Conservation (phyloP, 495 filamentous ascomycete species). For the Aspergillus baeticus region DNA sequence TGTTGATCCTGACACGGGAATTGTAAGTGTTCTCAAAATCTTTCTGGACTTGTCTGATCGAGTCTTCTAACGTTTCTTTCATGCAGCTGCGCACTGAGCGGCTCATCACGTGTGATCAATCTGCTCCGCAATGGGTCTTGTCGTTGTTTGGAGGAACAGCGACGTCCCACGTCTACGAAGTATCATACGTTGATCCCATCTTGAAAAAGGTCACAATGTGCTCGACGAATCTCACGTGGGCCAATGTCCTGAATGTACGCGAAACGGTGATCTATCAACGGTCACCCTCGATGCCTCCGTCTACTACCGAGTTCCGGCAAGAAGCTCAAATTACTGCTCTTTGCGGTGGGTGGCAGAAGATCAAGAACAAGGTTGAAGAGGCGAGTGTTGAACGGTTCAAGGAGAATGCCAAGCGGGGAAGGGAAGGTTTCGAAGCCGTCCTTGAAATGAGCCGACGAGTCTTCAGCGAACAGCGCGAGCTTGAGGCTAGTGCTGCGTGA, state of each 20-base stretch:
- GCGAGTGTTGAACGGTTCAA: slow-evolving; percentile 82
- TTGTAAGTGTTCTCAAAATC: slow-evolving; percentile 56
- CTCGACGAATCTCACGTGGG: slow-evolving; percentile 85
- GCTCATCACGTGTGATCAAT: slow-evolving; percentile 91
- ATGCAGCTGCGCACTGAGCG: slow-evolving; percentile 87
- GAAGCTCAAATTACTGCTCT: slow-evolving; percentile 89
- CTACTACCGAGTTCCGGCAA: slow-evolving; percentile 78
- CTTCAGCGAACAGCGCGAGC: slow-evolving; percentile 83
- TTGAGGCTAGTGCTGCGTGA: slow-evolving; percentile 39
- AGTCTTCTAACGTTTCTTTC: slow-evolving; percentile 10
- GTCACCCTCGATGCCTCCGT: background rate
- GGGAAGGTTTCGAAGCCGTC: slow-evolving; percentile 91
- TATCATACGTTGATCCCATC: slow-evolving; percentile 84
- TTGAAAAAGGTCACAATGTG: slow-evolving; percentile 89
- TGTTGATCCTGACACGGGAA: slow-evolving; percentile 80
- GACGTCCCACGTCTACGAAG: slow-evolving; percentile 87
- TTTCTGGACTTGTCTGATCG: background rate
- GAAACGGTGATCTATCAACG: slow-evolving; percentile 10
- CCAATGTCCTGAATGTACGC: slow-evolving; percentile 77
- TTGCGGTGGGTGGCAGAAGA: slow-evolving; percentile 92
- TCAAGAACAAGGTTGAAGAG: slow-evolving; percentile 92
- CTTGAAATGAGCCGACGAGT: slow-evolving; percentile 90
- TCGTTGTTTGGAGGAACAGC: slow-evolving; percentile 69
- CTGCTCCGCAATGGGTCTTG: slow-evolving; percentile 81
- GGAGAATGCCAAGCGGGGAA: slow-evolving; percentile 85